phyloP scores from a whole-genome alignment of 1,139 yeast genomes.

The Pneumocystis carinii region DNA sequence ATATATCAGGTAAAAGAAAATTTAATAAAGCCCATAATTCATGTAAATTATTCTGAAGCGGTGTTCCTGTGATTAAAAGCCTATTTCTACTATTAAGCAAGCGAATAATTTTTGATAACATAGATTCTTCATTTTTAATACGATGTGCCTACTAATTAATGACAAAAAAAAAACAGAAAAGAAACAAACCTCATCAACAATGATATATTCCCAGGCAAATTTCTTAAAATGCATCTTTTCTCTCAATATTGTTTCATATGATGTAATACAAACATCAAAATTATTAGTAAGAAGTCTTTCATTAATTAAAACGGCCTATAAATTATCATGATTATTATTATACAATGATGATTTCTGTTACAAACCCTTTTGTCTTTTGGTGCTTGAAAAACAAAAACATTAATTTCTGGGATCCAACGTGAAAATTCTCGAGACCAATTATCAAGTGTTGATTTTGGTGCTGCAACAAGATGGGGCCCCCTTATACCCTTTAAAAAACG shows the following conservation, averaged over 20 bases:
- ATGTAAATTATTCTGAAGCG: conserved; percentile 83
- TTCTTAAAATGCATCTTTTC: conserved; percentile 71
- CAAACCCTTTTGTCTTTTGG: conserved; percentile 55
- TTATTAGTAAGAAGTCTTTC: conserved; percentile 49
- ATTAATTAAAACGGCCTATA: conserved; percentile 35
- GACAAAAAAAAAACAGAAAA: background rate
- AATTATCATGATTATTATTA: background rate
- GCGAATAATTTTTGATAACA: conserved; percentile 78
- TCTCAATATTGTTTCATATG: conserved; percentile 82
- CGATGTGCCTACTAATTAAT: conserved; percentile 47
- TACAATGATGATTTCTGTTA: background rate
- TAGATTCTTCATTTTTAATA: conserved; percentile 83
- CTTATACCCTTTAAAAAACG: conserved; percentile 61
- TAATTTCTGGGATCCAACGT: conserved; percentile 93
- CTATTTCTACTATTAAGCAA: conserved; percentile 73
- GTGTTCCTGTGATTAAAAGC: conserved; percentile 86
- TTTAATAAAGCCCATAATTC: conserved; percentile 91
- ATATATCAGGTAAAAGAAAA: conserved; percentile 83
- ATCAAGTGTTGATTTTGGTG: conserved; percentile 87
- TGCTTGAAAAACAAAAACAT: conserved; percentile 74
- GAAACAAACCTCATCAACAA: conserved; percentile 53
- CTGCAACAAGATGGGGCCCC: conserved; percentile 86
- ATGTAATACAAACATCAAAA: conserved; percentile 78
- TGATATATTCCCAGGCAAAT: conserved; percentile 82
- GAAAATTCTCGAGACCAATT: conserved; percentile 92